phyloP scores from a whole-genome alignment of 768 basidiomycete species.

The Lentinula sp. region DNA sequence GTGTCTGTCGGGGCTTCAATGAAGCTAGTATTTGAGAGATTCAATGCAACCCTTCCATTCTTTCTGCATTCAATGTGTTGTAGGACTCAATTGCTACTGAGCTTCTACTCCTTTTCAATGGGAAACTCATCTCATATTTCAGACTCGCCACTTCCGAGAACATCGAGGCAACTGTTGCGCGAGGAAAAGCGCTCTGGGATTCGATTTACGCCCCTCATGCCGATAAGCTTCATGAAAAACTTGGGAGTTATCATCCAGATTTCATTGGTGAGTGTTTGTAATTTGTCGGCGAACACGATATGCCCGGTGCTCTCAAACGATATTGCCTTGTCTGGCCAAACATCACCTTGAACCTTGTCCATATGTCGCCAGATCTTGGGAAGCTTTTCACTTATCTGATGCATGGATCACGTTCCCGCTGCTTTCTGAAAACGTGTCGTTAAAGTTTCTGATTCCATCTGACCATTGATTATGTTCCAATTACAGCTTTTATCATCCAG shows the following conservation, averaged over 20 bases:
- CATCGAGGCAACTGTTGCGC: slow-evolving; percentile 61
- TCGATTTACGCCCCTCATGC: slow-evolving; percentile 87
- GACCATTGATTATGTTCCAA: background rate
- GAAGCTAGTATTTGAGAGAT: background rate
- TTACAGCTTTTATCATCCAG: slow-evolving; percentile 79
- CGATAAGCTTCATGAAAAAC: slow-evolving; percentile 83
- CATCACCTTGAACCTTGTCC: slow-evolving; percentile 3
- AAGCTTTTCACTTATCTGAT: slow-evolving; percentile 25
- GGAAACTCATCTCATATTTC: slow-evolving; percentile 9
- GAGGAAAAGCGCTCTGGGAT: slow-evolving; percentile 74
- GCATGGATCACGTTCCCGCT: slow-evolving; percentile 4
- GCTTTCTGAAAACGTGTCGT: background rate
- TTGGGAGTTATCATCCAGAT: slow-evolving; percentile 87
- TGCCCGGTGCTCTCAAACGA: background rate
- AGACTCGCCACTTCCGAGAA: slow-evolving; percentile 58
- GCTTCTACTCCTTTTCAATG: background rate
- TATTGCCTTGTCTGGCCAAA: slow-evolving; percentile 1
- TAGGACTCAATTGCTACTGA: slow-evolving; percentile 1
- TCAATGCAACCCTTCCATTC: slow-evolving; percentile 12
- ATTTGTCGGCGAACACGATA: background rate
- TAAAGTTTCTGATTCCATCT: background rate
- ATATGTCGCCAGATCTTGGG: slow-evolving; percentile 22
- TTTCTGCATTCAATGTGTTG: background rate
- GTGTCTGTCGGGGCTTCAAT: background rate
- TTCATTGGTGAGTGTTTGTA: slow-evolving; percentile 71